Evolutionary conservation across 805 yeast species (phyloP), one percentile per base, ranked within the genome.

Genomic region (Brettanomyces bruxellensis): DNA sequence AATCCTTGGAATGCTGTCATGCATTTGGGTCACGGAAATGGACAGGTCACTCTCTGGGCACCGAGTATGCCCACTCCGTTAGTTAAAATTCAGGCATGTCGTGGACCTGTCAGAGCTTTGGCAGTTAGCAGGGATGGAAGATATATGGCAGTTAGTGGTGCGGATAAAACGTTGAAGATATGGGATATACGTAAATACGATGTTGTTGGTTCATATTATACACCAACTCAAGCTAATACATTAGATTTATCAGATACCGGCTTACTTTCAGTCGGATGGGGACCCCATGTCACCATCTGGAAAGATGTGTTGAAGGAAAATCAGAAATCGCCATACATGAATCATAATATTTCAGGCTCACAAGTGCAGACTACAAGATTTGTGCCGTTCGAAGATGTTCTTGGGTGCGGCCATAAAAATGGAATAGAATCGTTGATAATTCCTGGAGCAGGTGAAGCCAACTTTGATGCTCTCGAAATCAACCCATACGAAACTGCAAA

Each of bases 361-460:
- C 81, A 76, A 53, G 73, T 88, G 14, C 82, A 79, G 54, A 76
- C 75, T 47, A 69, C 80, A 38, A 76, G 75, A 57, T 89, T 83
- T 61, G 95, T 91, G 36, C 99, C 99, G 12, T 93, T 83, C 65
- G 99, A 93, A 69, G 99, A 93, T 85, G 70, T 91, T n/a, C 71
- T 93, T 24, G 95, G 96, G 25, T 77, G 85, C 9, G 97, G 97
- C 2, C 95, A 88, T 61, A 72, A 76, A 44, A 65, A 68, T 1
- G 95, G 96, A 40, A 72, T 89, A 38, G 76, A 83, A n/a, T 81
- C 93, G n/a, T 55, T 93, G 49, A 83, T 93, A 54, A 75, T 93
- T 48, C 99, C 99, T 38, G 99, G 99, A 25, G 72, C 97, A 38
- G 99, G 99, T 71, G 99, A 93, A 69, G 96, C 99, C 51, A 93